A percentile compares a stretch with the other conserved stretches of the same genome.
Evolutionary conservation across 2,329 filamentous ascomycete genomes (phyloP).

Genomic region (Thermoascus crustaceus): DNA sequence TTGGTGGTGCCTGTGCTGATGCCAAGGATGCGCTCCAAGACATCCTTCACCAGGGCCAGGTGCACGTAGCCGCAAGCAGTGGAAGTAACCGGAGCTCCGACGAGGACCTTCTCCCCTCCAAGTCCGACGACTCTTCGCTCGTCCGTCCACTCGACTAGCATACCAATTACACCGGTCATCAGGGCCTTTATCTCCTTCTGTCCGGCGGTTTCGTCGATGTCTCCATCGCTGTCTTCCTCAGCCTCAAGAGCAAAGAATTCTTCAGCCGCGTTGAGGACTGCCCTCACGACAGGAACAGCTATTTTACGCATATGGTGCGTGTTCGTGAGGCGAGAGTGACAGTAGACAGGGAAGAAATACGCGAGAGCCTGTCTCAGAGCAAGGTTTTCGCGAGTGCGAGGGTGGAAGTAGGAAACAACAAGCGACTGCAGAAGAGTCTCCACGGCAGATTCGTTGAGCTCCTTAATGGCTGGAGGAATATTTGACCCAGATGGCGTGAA

Average conservation of each 20-base stretch:
- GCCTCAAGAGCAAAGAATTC: conserved; percentile 63
- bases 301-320: conserved; percentile 72
- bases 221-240: conserved; percentile 65
- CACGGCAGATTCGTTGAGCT: conserved; percentile 48
- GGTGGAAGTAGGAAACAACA: conserved; percentile 82
- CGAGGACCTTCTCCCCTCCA: conserved; percentile 39
- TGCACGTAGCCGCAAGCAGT: conserved; percentile 67
- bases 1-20: conserved; percentile 26
- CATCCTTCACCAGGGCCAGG: conserved; percentile 65
- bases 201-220: conserved; percentile 70
- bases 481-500: conserved; percentile 46
- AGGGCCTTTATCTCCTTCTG: conserved; percentile 47
- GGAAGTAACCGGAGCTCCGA: conserved; percentile 46
- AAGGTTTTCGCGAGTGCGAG: conserved; percentile 70
- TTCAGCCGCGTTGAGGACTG: conserved; percentile 51
- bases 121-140: conserved; percentile 67
- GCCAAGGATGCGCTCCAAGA: conserved; percentile 65
- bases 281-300: conserved; percentile 64
- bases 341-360: conserved; percentile 93
- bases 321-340: conserved; percentile 74
- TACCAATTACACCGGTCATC: conserved; percentile 66
- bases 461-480: conserved; percentile 43
- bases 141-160: conserved; percentile 88
- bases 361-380: conserved; percentile 76
- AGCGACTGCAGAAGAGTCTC: conserved; percentile 74